Percentiles rank a stretch among this genome's conserved stretches.
Evolutionary conservation across 1,139 yeast species (phyloP).

Genomic region (Yamadazyma aaseri): DNA sequence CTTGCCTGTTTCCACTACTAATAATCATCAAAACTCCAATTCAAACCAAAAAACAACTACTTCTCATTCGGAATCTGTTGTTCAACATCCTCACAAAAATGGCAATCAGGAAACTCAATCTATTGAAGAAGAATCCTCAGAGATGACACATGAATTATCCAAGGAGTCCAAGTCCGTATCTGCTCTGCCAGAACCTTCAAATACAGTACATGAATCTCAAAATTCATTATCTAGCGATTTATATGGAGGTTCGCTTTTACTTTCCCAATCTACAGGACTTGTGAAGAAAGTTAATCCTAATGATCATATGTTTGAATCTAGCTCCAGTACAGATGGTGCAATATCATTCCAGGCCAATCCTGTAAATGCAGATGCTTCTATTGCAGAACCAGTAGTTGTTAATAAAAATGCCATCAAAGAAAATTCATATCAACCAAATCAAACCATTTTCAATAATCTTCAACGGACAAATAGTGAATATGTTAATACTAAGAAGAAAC

Average conservation of each 20-base stretch:
- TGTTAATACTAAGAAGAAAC: slow-evolving; percentile 23
- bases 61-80: neutral
- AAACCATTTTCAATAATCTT: slow-evolving; percentile 43
- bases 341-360: slow-evolving; percentile 40
- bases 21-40: neutral
- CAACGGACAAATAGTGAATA: slow-evolving; percentile 42
- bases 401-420: slow-evolving; percentile 32
- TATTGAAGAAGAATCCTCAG: neutral
- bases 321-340: slow-evolving; percentile 23
- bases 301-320: slow-evolving; percentile 13
- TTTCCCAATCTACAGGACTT: slow-evolving; percentile 48
- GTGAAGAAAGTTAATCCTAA: slow-evolving; percentile 34
- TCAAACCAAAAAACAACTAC: neutral
- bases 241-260: slow-evolving; percentile 44
- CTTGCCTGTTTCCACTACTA: neutral
- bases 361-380: slow-evolving; percentile 20
- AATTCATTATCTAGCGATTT: slow-evolving; percentile 23
- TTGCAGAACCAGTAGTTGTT: slow-evolving; percentile 38
- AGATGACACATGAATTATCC: neutral
- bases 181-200: neutral
- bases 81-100: neutral
- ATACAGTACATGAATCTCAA: neutral
- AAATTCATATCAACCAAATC: slow-evolving; percentile 45
- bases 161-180: neutral
- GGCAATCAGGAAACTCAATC: neutral